Base-by-base conservation (phyloP, 1,139 yeast genomes). In the Lodderomyces theae region DNA sequence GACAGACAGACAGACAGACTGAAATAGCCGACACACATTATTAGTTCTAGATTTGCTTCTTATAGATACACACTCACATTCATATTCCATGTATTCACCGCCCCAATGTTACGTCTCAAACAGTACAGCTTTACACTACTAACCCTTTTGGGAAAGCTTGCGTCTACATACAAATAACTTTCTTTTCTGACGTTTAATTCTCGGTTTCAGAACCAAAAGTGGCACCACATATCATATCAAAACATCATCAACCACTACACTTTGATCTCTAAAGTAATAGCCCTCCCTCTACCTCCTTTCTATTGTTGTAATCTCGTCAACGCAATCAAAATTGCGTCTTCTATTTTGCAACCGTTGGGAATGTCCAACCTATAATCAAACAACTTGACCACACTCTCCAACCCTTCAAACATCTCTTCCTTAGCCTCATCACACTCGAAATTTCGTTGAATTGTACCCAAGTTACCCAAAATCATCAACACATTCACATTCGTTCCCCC, bases 311-410 rank as follows among this genome's bases (percentile, higher is more conserved):
- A 42, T 38, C 70, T 76, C 2, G 89, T 65, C 41, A 87, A 66
- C 0, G 86, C 76, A 8, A 85, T 77, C 61, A 82, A 56, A 2
- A 80, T 70, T 1, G 82, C 85, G 58, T 87, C 96, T 53, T 86
- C 95, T 2, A 82, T 69, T 42, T 86, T 72, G 1, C 77, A 69
- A 1, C 84, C 80, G 0, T 65, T 57, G 1, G 86, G 82, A 12
- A 84, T 69, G 7, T 57, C 57, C 29, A 84, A 48, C 40, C 72
- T 69, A 5, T 83, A 82, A 57, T 87, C 95, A 57, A 88, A 85
- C 66, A 88, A 72, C 47, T 80, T 81, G 22, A 71, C 64, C 1
- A 83, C 76, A 33, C 62, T 69, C 1, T 70, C 72, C 40, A 82
- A 63, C 18, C 34, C 31, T 13, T 34, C 38, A 31, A 42, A 42